Percentiles rank a stretch among this genome's conserved stretches.
Evolutionary conservation across 2,329 filamentous ascomycete genomes (phyloP).

Genomic region (Aureobasidium zeae): DNA sequence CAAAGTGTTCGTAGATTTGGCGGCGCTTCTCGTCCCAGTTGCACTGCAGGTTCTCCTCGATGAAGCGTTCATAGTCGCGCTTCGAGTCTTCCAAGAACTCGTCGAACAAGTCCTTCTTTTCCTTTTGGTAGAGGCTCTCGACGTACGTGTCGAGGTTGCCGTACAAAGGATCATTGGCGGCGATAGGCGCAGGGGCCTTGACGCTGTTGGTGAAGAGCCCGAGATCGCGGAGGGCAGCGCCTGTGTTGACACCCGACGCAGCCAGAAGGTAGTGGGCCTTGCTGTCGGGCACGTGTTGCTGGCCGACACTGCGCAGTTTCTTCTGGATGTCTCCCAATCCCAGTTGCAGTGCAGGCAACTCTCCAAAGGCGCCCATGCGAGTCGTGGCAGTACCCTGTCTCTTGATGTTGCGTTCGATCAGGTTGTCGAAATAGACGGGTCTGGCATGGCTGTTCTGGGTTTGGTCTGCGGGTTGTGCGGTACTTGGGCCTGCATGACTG

Average conservation of each 20-base stretch:
- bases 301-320: constrained; percentile 67
- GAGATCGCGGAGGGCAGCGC: constrained; percentile 75
- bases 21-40: constrained; percentile 93
- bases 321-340: constrained; percentile 78
- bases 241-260: constrained; percentile 84
- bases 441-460: constrained; percentile 29
- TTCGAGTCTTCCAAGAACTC: constrained; percentile 85
- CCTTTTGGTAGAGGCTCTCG: constrained; percentile 78
- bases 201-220: constrained; percentile 21
- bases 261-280: constrained; percentile 80
- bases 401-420: constrained; percentile 56
- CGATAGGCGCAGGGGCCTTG: constrained; percentile 22
- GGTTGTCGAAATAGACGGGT: constrained; percentile 55
- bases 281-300: constrained; percentile 43
- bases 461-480: constrained; percentile 22
- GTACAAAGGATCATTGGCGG: constrained; percentile 35
- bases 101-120: constrained; percentile 80
- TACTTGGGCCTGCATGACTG: not conserved
- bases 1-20: constrained; percentile 93
- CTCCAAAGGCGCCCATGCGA: constrained; percentile 47
- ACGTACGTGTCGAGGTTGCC: constrained; percentile 62
- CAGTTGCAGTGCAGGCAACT: constrained; percentile 81
- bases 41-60: constrained; percentile 89
- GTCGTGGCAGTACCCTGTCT: constrained; percentile 49
- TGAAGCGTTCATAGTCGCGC: constrained; percentile 82